Evolutionary conservation across 1,284 basidiomycete genomes (phyloP).

Genomic region (Laetiporus sulphureus): DNA sequence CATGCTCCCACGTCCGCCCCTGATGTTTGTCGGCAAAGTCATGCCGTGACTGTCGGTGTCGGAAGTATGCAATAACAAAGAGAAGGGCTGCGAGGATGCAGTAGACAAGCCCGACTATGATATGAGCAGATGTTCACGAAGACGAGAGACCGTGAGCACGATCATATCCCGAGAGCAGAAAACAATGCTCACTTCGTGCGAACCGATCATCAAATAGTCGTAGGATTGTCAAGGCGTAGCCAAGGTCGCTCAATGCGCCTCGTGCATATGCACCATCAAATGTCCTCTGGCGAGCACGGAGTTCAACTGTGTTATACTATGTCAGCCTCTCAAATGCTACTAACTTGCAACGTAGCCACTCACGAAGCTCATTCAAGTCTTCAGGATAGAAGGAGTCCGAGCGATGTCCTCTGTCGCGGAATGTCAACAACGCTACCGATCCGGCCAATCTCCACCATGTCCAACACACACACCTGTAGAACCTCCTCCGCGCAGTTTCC

Average conservation of each 20-base stretch:
- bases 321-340: too few relatives aligned
- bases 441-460: too few relatives aligned
- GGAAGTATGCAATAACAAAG: conserved; percentile 51
- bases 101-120: conserved; percentile 66
- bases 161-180: too few relatives aligned
- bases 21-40: conserved; percentile 59
- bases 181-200: conserved; percentile 51
- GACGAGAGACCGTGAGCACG: conserved; percentile 6
- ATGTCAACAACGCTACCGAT: too few relatives aligned
- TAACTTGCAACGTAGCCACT: background rate
- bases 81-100: conserved; percentile 57
- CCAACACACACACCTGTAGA: too few relatives aligned
- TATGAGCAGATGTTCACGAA: background rate
- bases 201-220: conserved; percentile 71
- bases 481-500: too few relatives aligned
- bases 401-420: background rate
- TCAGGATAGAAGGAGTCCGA: background rate
- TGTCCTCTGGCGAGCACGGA: conserved; percentile 73
- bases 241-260: conserved; percentile 67
- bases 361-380: background rate
- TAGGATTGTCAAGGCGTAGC: conserved; percentile 69
- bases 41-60: conserved; percentile 58
- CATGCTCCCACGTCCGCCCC: conserved; percentile 10
- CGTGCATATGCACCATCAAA: conserved; percentile 79
- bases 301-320: conserved; percentile 53